These are phyloP conservation scores for Globisporangium echinulatum DNA, from an alignment of 352 stramenopile genomes.

Conservation along the genomic window DNA sequence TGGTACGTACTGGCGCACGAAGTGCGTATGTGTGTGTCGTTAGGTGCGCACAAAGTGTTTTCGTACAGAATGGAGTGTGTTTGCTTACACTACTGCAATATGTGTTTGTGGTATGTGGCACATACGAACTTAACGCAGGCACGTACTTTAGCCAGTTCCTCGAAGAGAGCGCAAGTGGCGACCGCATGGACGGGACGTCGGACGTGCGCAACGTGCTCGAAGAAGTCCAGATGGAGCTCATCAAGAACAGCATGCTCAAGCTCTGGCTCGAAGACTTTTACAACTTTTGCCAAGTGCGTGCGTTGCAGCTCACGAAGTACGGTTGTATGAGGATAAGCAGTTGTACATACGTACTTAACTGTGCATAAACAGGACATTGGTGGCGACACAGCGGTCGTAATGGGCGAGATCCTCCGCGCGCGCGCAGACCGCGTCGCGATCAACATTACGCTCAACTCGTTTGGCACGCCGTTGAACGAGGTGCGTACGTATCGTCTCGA, in stretches of 20 bases:
- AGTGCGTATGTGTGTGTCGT: too few relatives aligned
- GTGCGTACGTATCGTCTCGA: conserved; percentile 10
- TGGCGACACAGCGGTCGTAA: conserved; percentile 96
- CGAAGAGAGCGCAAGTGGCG: conserved; percentile 86
- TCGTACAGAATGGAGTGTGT: too few relatives aligned
- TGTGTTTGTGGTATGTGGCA: background rate
- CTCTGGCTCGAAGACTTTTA: conserved; percentile 95
- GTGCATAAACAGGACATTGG: conserved; percentile 69
- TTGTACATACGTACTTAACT: background rate
- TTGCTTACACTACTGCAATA: too few relatives aligned
- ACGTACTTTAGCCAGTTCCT: conserved; percentile 98
- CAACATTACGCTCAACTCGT: conserved; percentile 99
- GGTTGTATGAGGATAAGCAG: too few relatives aligned
- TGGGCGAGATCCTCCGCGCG: conserved; percentile 94
- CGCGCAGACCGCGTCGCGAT: conserved; percentile 97
- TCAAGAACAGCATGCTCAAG: conserved; percentile 99
- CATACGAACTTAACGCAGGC: conserved; percentile 31
- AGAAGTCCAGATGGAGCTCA: conserved; percentile 99
- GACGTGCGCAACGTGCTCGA: conserved; percentile 96
- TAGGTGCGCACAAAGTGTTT: background rate
- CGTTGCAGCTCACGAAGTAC: background rate
- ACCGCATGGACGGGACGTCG: conserved; percentile 79
- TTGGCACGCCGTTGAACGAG: conserved; percentile 90
- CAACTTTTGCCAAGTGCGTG: conserved; percentile 86
- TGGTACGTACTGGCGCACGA: conserved; percentile 20